A percentile compares a stretch with the other conserved stretches of the same genome.
These are phyloP conservation scores for Sphaerulina vaccinii DNA, from an alignment of 2,329 filamentous ascomycete species.

Conservation along the genomic window DNA sequence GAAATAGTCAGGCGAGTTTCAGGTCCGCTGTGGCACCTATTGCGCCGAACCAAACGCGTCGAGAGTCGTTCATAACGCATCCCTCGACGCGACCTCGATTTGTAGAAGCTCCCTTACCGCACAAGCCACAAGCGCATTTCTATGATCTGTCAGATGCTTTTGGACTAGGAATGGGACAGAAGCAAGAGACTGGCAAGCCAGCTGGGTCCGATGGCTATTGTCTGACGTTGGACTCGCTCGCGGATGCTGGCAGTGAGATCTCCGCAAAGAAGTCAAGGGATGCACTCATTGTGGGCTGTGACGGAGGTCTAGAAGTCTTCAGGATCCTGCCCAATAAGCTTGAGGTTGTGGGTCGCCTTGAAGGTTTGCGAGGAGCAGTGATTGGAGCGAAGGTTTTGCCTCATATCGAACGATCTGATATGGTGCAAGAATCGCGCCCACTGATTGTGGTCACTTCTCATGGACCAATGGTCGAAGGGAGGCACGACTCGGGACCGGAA, in stretches of 20 bases:
- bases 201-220: conserved; percentile 62
- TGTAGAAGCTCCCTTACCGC: conserved; percentile 36
- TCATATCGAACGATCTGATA: conserved; percentile 57
- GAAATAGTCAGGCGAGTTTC: conserved; percentile 13
- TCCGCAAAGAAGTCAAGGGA: conserved; percentile 53
- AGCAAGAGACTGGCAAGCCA: conserved; percentile 37
- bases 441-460: conserved; percentile 78
- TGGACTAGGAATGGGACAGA: conserved; percentile 28
- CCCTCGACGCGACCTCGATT: conserved; percentile 22
- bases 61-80: conserved; percentile 27
- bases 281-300: conserved; percentile 73
- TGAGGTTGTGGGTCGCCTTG: conserved; percentile 67
- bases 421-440: conserved; percentile 59
- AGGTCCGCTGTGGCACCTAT: conserved; percentile 8
- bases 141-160: conserved; percentile 36
- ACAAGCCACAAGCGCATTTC: conserved; percentile 39
- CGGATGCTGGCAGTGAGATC: conserved; percentile 48
- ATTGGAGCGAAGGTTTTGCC: conserved; percentile 79
- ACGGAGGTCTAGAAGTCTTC: conserved; percentile 76
- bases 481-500: conserved; percentile 28
- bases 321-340: conserved; percentile 69
- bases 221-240: conserved; percentile 75
- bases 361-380: conserved; percentile 76
- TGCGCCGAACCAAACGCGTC: conserved; percentile 15
- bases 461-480: conserved; percentile 63